Percentiles rank a stretch among this genome's conserved stretches.
These are phyloP conservation scores for Saccharum spontaneum DNA, from an alignment of 176 grass and related monocot species.

Conservation along the genomic window DNA sequence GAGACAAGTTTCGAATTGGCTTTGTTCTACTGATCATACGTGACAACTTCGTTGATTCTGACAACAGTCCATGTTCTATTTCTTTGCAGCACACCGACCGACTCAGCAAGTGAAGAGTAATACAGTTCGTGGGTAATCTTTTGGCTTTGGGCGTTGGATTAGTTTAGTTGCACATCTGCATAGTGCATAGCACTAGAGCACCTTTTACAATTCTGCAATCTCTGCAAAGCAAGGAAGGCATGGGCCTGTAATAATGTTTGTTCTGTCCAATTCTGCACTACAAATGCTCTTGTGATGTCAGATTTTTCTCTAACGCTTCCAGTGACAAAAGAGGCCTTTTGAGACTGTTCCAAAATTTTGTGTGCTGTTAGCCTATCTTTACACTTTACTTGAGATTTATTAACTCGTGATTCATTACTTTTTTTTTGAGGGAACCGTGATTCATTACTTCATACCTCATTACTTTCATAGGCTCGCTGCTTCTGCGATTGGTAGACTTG, in stretches of 20 bases:
- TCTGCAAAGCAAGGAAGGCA: neutral
- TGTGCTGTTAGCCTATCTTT: neutral
- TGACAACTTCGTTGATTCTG: neutral
- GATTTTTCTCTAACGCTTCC: neutral
- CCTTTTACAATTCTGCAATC: neutral
- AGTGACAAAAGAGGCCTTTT: neutral
- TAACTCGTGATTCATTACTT: too few species aligned
- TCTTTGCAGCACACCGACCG: conserved; percentile 11
- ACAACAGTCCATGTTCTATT: neutral
- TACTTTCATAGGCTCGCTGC: neutral
- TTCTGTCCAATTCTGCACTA: neutral
- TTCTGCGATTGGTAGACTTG: neutral
- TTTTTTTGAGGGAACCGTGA: too few species aligned
- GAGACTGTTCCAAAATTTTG: neutral
- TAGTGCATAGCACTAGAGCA: neutral
- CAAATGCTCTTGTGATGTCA: neutral
- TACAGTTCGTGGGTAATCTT: neutral
- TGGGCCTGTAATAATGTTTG: conserved; percentile 7
- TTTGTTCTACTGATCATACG: neutral
- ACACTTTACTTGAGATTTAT: neutral
- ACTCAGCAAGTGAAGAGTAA: neutral
- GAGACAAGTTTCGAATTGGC: neutral
- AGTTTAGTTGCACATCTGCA: neutral
- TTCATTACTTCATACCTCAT: neutral
- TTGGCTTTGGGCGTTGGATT: neutral